phyloP scores from a whole-genome alignment of 306 rosid species.

The Prunus dulcis region DNA sequence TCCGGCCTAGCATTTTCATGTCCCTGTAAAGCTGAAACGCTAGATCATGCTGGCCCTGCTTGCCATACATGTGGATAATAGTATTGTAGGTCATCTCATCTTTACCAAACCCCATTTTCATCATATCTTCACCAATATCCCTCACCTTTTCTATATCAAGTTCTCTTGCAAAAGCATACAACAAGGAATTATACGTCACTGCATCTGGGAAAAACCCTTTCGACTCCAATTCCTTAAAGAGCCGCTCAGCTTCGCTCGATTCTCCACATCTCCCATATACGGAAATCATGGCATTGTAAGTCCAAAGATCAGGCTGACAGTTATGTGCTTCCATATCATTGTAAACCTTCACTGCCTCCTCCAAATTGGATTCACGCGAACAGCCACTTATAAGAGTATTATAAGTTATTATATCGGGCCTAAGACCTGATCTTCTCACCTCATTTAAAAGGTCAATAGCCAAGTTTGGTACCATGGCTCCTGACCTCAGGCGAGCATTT shows the following conservation, averaged over 20 bases:
- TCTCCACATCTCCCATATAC: constrained; percentile 83
- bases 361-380: constrained; percentile 76
- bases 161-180: constrained; percentile 83
- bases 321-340: constrained; percentile 58
- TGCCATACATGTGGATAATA: constrained; percentile 84
- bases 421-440: constrained; percentile 71
- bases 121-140: constrained; percentile 76
- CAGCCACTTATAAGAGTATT: constrained; percentile 92
- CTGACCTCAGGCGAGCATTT: constrained; percentile 75
- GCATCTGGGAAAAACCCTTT: constrained; percentile 91
- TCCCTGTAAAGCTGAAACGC: constrained; percentile 75
- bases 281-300: constrained; percentile 95
- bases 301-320: constrained; percentile 94
- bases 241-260: constrained; percentile 60
- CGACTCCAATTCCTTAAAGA: constrained; percentile 68
- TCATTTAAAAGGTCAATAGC: constrained; percentile 64
- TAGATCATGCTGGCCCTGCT: constrained; percentile 68
- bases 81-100: constrained; percentile 99
- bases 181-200: constrained; percentile 79
- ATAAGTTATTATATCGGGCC: constrained; percentile 82
- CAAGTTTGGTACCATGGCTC: constrained; percentile 59
- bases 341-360: constrained; percentile 63
- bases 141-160: constrained; percentile 60
- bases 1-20: constrained; percentile 67
- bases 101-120: constrained; percentile 72